Base-by-base conservation (phyloP, 371 early-diverging fungal genomes). In the Apophysomyces variabilis region DNA sequence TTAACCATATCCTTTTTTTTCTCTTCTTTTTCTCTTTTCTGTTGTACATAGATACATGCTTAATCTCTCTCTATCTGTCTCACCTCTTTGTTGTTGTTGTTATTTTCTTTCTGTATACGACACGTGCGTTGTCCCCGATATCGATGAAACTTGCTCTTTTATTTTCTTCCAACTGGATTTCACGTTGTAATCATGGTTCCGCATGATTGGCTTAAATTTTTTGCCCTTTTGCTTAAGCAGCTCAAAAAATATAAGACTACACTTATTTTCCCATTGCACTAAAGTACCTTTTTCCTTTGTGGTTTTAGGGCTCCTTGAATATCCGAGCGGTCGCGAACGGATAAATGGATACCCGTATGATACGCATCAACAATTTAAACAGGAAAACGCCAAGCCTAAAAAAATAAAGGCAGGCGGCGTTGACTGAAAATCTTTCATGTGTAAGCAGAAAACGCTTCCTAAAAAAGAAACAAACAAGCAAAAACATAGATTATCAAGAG, bases 31-130 rank as follows among this genome's bases (percentile, higher is more conserved):
- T 41, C 41, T 41, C 41, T 41, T 26, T 26, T 26, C 41, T 41
- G 1, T 50, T 50, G 54, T 50, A 50, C 54, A 50, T 50, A 50
- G 54, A 50, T 50, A 50, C 54, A 5, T 21, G 16, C 9, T n/a
- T 50, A 50, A 9, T 21, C 21, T 50, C 11, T 50, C 16, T 18
- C n/a, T 47, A 1, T 47, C 18, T 50, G 9, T 26, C 21, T 18
- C 21, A 3, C 54, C 21, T 18, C 9, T 9, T 50, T 9, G 18
- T 43, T 18, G 16, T 12, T 6, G 6, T 44, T 60, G 16, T 60
- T 39, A 57, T 26, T 26, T 45, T 64, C 32, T 63, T 64, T 38
- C 41, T 64, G 54, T 50, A 50, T 50, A 50, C 21, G 21, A 50
- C 54, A 50, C 54, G 54, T 50, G 54, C 11, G 8, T 21, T 21